phyloP scores from a whole-genome alignment of 352 stramenopile genomes.

The Phytopythium oedochilum region DNA sequence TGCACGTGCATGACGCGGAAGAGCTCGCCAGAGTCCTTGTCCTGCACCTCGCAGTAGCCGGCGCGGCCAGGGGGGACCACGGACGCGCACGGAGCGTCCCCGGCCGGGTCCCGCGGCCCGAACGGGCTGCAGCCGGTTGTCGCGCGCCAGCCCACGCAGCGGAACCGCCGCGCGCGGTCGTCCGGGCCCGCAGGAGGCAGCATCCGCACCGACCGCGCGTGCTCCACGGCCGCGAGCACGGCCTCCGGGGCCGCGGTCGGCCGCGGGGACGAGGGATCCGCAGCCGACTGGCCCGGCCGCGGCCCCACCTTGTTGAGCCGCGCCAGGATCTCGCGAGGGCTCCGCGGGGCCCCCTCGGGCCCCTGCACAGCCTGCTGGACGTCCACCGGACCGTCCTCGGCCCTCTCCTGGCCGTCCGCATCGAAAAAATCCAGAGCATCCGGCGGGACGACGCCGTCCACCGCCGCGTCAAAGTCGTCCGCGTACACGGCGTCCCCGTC shows the following conservation, averaged over 20 bases:
- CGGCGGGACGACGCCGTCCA: not conserved
- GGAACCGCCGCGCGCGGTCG: conserved; percentile 7
- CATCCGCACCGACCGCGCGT: conserved; percentile 21
- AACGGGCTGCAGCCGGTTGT: conserved; percentile 19
- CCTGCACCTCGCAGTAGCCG: conserved; percentile 47
- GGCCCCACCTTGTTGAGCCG: conserved; percentile 3
- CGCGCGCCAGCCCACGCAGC: conserved; percentile 22
- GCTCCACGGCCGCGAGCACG: conserved; percentile 18
- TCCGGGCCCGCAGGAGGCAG: conserved; percentile 12
- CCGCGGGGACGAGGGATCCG: not conserved
- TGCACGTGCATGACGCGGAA: conserved; percentile 27
- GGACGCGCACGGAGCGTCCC: conserved; percentile 25
- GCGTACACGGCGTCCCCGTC: conserved; percentile 5
- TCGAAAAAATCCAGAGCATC: too few relatives aligned
- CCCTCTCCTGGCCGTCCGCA: not conserved
- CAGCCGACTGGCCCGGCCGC: too few relatives aligned
- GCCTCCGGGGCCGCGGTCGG: conserved; percentile 12
- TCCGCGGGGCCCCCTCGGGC: not conserved
- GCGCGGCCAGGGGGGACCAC: conserved; percentile 23
- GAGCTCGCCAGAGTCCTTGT: conserved; percentile 24
- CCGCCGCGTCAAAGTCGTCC: not conserved
- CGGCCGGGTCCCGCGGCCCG: conserved; percentile 12
- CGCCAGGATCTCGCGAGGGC: conserved; percentile 6
- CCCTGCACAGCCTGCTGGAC: not conserved
- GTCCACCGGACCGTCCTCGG: not conserved